These are phyloP conservation scores for Miscanthus sacchariflorus DNA, from an alignment of 202 grass and related monocot species.

Conservation along the genomic window DNA sequence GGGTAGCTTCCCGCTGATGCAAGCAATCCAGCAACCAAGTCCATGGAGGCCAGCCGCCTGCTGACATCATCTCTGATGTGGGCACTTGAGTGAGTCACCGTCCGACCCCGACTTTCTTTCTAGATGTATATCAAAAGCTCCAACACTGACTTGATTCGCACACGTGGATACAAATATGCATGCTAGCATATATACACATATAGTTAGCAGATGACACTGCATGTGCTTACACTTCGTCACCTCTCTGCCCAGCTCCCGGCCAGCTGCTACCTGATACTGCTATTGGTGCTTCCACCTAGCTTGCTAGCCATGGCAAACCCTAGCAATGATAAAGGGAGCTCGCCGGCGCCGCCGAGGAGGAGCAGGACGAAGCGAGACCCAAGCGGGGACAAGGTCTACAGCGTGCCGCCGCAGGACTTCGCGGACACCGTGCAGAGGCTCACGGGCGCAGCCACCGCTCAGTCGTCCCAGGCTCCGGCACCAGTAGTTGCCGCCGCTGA, in stretches of 20 bases:
- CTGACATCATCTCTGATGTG: slow-evolving; percentile 27
- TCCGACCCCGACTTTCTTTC: neutral
- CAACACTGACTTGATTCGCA: neutral
- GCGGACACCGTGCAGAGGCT: slow-evolving; percentile 56
- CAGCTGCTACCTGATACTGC: neutral
- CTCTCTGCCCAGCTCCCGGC: neutral
- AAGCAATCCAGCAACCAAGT: neutral
- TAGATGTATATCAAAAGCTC: neutral
- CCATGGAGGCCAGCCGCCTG: slow-evolving; percentile 11
- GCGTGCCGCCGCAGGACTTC: slow-evolving; percentile 53
- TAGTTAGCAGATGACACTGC: neutral
- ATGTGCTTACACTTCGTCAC: neutral
- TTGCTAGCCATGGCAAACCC: slow-evolving; percentile 1
- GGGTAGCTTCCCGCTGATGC: neutral
- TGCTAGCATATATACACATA: neutral
- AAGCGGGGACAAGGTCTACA: slow-evolving; percentile 34
- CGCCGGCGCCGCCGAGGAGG: slow-evolving; percentile 4
- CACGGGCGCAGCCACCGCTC: neutral
- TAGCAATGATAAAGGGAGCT: neutral
- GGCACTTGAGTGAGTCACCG: neutral
- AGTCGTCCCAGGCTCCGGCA: neutral
- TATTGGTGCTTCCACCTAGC: neutral
- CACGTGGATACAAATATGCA: neutral
- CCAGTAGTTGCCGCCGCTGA: neutral
- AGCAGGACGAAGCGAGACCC: slow-evolving; percentile 46